A percentile compares a stretch with the other conserved stretches of the same genome.
Evolutionary conservation across 164 flowering plant species (phyloP).

Genomic region (Buxus sempervirens): DNA sequence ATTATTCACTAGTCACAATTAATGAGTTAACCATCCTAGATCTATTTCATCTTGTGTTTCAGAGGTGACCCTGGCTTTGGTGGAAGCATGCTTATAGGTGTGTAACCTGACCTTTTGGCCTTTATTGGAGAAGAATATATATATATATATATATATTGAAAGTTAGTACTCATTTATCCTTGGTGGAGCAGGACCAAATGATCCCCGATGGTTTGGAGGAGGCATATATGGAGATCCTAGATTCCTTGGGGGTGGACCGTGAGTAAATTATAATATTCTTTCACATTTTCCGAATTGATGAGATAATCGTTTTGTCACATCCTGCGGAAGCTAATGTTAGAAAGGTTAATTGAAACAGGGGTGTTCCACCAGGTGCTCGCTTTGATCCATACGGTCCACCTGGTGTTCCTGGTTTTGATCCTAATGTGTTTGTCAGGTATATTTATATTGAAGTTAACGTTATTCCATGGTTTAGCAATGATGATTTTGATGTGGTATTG

Average conservation of each 20-base stretch:
- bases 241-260: conserved; percentile 48
- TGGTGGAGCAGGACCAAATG: conserved; percentile 57
- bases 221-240: conserved; percentile 29
- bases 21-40: not conserved
- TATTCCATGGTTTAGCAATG: too few species aligned
- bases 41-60: conserved; percentile 23
- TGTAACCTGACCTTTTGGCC: conserved; percentile 6
- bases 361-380: conserved; percentile 79
- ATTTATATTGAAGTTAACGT: not conserved
- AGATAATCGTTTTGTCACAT: not conserved
- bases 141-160: too few species aligned
- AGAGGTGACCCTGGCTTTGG: conserved; percentile 48
- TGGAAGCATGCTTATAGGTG: conserved; percentile 72
- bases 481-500: too few species aligned
- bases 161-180: too few species aligned
- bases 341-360: conserved; percentile 36
- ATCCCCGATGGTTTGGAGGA: conserved; percentile 63
- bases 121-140: too few species aligned
- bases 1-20: not conserved
- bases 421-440: conserved; percentile 57
- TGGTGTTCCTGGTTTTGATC: conserved; percentile 83
- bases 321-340: conserved; percentile 16
- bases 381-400: conserved; percentile 91
- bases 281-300: not conserved
- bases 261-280: conserved; percentile 16